A percentile compares a stretch with the other conserved stretches of the same genome.
These are phyloP conservation scores for Boletus vinaceobasis DNA, from an alignment of 768 basidiomycete genomes.

Conservation along the genomic window DNA sequence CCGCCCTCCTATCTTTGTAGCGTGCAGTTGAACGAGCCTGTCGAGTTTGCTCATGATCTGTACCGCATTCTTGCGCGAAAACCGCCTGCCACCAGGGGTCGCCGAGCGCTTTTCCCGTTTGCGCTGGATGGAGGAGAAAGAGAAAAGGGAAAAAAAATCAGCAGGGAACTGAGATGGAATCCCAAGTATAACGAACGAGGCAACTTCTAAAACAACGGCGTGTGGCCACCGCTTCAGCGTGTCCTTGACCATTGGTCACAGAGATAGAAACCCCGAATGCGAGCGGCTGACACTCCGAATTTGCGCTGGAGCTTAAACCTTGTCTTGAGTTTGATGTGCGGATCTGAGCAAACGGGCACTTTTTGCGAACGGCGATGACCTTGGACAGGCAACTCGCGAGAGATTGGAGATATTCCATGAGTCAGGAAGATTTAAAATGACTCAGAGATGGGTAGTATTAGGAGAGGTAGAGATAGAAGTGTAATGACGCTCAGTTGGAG, in stretches of 20 bases:
- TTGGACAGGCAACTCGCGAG: slow-evolving; percentile 16
- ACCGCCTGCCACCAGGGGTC: background rate
- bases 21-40: slow-evolving; percentile 22
- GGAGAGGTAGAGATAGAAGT: background rate
- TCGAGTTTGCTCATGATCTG: slow-evolving; percentile 21
- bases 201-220: slow-evolving; percentile 9
- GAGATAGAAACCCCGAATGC: slow-evolving; percentile 11
- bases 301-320: slow-evolving; percentile 7
- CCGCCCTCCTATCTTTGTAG: slow-evolving; percentile 8
- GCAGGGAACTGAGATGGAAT: background rate
- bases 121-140: slow-evolving; percentile 3
- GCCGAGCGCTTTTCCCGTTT: slow-evolving; percentile 17
- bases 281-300: slow-evolving; percentile 6
- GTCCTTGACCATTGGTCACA: background rate
- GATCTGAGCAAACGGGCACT: slow-evolving; percentile 6
- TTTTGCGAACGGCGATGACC: slow-evolving; percentile 23
- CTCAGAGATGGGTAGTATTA: background rate
- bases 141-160: background rate
- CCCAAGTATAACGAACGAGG: slow-evolving; percentile 9
- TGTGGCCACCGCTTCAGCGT: background rate
- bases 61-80: slow-evolving; percentile 8
- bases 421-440: background rate
- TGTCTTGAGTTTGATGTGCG: slow-evolving; percentile 12
- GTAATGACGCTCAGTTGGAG: background rate
- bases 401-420: slow-evolving; percentile 24